Evolutionary conservation across 1,139 yeast species (phyloP).

Genomic region (Saccharomyces pastorianus): DNA sequence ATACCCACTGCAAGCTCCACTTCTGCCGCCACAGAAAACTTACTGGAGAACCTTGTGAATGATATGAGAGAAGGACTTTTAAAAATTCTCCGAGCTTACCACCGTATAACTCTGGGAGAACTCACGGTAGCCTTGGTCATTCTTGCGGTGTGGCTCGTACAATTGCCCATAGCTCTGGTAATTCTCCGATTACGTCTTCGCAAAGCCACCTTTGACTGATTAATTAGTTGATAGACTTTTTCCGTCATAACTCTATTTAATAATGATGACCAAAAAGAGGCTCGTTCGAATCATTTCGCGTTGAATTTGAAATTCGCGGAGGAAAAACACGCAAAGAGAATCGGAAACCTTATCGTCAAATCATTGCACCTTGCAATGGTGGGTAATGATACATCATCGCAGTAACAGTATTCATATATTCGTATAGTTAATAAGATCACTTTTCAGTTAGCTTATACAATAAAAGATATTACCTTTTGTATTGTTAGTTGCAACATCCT

Average conservation of each 20-base stretch:
- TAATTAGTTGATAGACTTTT: background rate
- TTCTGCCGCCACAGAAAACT: background rate
- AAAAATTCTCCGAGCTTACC: slow-evolving; percentile 31
- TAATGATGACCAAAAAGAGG: background rate
- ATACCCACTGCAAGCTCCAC: background rate
- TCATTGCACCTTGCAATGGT: background rate
- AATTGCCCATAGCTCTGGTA: slow-evolving; percentile 35
- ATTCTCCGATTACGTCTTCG: background rate
- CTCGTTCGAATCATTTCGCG: background rate
- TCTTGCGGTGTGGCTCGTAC: slow-evolving; percentile 43
- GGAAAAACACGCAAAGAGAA: background rate
- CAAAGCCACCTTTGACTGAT: background rate
- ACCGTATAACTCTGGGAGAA: slow-evolving; percentile 37
- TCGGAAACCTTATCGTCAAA: background rate
- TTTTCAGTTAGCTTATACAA: background rate
- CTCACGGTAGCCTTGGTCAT: slow-evolving; percentile 39
- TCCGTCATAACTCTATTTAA: background rate
- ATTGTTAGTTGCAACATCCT: background rate
- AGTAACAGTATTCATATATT: background rate
- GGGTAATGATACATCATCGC: background rate
- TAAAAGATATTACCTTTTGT: background rate
- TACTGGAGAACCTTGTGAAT: slow-evolving; percentile 19
- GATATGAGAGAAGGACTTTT: slow-evolving; percentile 26
- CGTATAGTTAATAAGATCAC: background rate
- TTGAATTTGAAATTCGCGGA: background rate